These are phyloP conservation scores for Camelina sativa DNA, from an alignment of 345 rosid genomes.

Conservation along the genomic window DNA sequence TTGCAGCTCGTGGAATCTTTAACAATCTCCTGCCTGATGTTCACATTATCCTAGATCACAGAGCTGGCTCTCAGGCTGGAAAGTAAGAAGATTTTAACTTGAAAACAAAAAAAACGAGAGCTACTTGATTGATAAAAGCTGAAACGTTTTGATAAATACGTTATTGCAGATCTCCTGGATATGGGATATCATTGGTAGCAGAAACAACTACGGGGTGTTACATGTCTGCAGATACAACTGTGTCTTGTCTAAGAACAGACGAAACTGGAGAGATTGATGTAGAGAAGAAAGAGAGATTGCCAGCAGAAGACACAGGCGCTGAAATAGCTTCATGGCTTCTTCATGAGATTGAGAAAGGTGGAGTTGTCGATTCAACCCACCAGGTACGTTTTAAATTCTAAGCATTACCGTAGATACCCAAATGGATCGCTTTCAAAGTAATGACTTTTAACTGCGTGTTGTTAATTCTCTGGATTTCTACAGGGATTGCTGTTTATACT, in stretches of 20 bases:
- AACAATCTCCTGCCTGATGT: conserved; percentile 90
- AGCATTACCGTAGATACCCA: neutral
- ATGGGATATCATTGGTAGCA: conserved; percentile 89
- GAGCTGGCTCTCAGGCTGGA: conserved; percentile 78
- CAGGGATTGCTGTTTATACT: conserved; percentile 81
- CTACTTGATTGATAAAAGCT: conserved; percentile 22
- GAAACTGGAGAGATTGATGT: conserved; percentile 61
- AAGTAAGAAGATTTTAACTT: conserved; percentile 58
- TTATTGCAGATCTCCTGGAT: conserved; percentile 81
- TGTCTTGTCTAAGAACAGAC: conserved; percentile 55
- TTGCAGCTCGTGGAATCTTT: conserved; percentile 89
- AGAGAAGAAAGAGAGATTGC: conserved; percentile 61
- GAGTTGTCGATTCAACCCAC: conserved; percentile 94
- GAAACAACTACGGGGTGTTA: conserved; percentile 89
- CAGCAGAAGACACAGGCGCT: conserved; percentile 81
- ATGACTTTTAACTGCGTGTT: neutral
- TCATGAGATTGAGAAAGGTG: conserved; percentile 87
- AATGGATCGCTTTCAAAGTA: neutral
- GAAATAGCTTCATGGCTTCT: conserved; percentile 84
- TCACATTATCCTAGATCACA: conserved; percentile 74
- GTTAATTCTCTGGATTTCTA: neutral
- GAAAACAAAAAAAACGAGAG: neutral
- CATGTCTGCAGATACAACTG: conserved; percentile 75
- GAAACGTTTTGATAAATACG: neutral
- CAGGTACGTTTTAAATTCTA: conserved; percentile 55